Evolutionary conservation across 495 filamentous ascomycete genomes (phyloP).

Genomic region (Podospora appendiculata): DNA sequence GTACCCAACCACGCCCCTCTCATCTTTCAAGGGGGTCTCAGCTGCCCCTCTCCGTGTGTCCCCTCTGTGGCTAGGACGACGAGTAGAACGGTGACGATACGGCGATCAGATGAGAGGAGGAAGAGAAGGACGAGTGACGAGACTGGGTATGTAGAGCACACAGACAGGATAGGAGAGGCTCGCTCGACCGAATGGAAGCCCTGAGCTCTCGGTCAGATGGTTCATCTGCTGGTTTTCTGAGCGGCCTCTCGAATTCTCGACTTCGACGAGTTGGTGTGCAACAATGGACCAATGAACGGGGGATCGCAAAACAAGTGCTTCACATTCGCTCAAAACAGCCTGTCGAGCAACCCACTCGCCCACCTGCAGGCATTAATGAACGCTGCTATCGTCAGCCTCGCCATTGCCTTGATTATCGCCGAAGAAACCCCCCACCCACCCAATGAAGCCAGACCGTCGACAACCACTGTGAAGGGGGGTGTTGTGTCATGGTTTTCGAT

Average conservation of each 20-base stretch:
- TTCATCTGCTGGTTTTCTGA: neutral
- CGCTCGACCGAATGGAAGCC: neutral
- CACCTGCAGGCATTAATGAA: neutral
- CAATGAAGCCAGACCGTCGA: too few relatives aligned
- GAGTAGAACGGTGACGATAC: neutral
- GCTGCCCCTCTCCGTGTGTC: slow-evolving; percentile 4
- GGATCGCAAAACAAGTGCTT: slow-evolving; percentile 8
- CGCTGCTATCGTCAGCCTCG: neutral
- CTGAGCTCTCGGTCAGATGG: slow-evolving; percentile 2
- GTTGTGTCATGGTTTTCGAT: neutral
- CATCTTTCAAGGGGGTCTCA: neutral
- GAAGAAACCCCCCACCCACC: too few relatives aligned
- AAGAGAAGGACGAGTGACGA: neutral
- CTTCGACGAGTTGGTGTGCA: neutral
- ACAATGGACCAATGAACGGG: slow-evolving; percentile 1
- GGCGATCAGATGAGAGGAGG: neutral
- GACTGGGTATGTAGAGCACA: neutral
- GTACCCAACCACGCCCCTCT: neutral
- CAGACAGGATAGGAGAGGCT: neutral
- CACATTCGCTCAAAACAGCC: neutral
- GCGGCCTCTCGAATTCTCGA: slow-evolving; percentile 3
- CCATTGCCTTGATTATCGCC: too few relatives aligned
- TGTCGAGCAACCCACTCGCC: too few relatives aligned
- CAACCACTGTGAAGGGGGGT: neutral
- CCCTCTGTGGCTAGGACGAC: neutral